These are phyloP conservation scores for Rhododendron mucronatum DNA, from an alignment of 148 eudicot genomes.

Conservation along the genomic window DNA sequence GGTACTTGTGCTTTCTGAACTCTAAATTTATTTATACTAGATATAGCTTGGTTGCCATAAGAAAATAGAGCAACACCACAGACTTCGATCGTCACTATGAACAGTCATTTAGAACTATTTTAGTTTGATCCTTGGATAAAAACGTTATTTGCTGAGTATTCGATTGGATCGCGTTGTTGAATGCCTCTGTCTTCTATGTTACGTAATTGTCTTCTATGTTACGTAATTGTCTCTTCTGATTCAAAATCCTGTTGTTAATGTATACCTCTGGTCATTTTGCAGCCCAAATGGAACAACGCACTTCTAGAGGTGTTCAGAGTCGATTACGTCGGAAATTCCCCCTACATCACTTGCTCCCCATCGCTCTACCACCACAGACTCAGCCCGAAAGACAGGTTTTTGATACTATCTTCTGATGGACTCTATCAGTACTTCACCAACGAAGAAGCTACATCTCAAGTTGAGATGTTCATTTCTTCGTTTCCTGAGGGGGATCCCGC, in stretches of 20 bases:
- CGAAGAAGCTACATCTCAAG: conserved; percentile 76
- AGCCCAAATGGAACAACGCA: conserved; percentile 84
- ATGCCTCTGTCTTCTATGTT: not conserved
- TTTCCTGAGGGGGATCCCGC: conserved; percentile 95
- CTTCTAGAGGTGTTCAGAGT: conserved; percentile 75
- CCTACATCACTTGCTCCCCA: conserved; percentile 72
- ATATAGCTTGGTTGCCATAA: not conserved
- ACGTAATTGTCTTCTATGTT: not conserved
- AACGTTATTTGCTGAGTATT: not conserved
- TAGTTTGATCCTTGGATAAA: not conserved
- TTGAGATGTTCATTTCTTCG: conserved; percentile 62
- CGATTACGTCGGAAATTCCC: conserved; percentile 64
- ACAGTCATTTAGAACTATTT: not conserved
- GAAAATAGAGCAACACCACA: not conserved
- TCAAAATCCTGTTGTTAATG: not conserved
- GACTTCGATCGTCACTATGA: not conserved
- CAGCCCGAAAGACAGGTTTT: conserved; percentile 60
- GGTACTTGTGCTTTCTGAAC: conserved; percentile 21
- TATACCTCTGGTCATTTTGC: conserved; percentile 8
- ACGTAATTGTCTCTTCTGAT: not conserved
- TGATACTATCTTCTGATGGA: conserved; percentile 86
- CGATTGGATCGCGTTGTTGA: not conserved
- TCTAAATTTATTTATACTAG: not conserved
- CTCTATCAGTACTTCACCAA: conserved; percentile 91
- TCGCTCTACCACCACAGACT: conserved; percentile 69